These are phyloP conservation scores for Lipomyces yamanashiensis DNA, from an alignment of 805 yeast genomes.

Conservation along the genomic window DNA sequence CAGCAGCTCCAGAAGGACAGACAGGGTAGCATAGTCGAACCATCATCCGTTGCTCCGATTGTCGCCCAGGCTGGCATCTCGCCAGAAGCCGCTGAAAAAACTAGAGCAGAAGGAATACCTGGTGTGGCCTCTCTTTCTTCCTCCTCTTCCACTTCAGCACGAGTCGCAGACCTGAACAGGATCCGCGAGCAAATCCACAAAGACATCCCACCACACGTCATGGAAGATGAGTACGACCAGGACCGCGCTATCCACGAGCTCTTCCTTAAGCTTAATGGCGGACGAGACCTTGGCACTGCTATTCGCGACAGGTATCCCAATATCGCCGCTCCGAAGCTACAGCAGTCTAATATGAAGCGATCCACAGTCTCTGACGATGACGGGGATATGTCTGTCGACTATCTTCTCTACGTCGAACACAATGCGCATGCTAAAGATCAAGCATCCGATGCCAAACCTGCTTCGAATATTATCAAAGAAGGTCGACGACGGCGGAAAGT, in stretches of 20 bases:
- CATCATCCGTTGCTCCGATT: background rate
- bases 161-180: background rate
- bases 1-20: background rate
- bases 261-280: background rate
- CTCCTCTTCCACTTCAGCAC: no score
- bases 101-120: background rate
- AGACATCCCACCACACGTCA: background rate
- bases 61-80: background rate
- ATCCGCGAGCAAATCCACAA: background rate
- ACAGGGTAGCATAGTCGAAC: background rate
- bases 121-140: background rate
- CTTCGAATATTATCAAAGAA: no score
- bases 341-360: background rate
- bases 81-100: background rate
- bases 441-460: background rate
- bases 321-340: background rate
- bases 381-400: background rate
- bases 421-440: background rate
- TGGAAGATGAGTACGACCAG: constrained; percentile 2
- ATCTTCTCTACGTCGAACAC: background rate
- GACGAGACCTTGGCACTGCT: background rate
- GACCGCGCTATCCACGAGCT: constrained; percentile 1
- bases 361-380: background rate
- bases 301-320: constrained; percentile 1
- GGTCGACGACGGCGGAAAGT: no score